Percentiles rank a stretch among this genome's conserved stretches.
These are phyloP conservation scores for Escallonia herrerae DNA, from an alignment of 129 eudicot species.

Conservation along the genomic window DNA sequence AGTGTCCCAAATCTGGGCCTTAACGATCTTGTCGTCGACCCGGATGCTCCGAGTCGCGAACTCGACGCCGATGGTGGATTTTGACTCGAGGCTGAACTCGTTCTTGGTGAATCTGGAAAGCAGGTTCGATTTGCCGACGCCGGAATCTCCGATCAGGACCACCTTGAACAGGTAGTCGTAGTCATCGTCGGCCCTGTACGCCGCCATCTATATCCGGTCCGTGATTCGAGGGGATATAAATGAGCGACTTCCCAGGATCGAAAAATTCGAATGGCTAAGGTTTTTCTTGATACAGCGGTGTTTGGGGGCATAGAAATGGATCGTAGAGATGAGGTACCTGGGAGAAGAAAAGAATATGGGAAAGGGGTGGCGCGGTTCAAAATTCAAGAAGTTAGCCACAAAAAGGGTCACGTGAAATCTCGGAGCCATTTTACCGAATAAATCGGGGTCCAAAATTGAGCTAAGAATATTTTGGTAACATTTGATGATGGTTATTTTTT, in stretches of 20 bases:
- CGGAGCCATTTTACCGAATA: too few relatives aligned
- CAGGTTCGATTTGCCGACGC: slow-evolving; percentile 72
- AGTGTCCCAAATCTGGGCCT: slow-evolving; percentile 93
- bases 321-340: slow-evolving; percentile 20
- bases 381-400: slow-evolving; percentile 9
- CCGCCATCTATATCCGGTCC: slow-evolving; percentile 32
- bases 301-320: neutral
- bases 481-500: too few relatives aligned
- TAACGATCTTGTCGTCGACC: slow-evolving; percentile 67
- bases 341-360: slow-evolving; percentile 10
- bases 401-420: too few relatives aligned
- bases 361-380: slow-evolving; percentile 36
- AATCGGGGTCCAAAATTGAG: too few relatives aligned
- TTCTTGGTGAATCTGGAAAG: slow-evolving; percentile 62
- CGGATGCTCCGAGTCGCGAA: slow-evolving; percentile 74
- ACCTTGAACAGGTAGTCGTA: slow-evolving; percentile 70
- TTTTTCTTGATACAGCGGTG: too few relatives aligned
- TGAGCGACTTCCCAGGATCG: too few relatives aligned
- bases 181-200: slow-evolving; percentile 81
- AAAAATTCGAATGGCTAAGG: too few relatives aligned
- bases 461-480: too few relatives aligned
- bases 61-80: slow-evolving; percentile 82
- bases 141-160: slow-evolving; percentile 75
- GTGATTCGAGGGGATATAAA: too few relatives aligned
- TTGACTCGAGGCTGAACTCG: slow-evolving; percentile 67